These are phyloP conservation scores for Allantophomopsis lycopodina DNA, from an alignment of 2,329 filamentous ascomycete species.

Conservation along the genomic window DNA sequence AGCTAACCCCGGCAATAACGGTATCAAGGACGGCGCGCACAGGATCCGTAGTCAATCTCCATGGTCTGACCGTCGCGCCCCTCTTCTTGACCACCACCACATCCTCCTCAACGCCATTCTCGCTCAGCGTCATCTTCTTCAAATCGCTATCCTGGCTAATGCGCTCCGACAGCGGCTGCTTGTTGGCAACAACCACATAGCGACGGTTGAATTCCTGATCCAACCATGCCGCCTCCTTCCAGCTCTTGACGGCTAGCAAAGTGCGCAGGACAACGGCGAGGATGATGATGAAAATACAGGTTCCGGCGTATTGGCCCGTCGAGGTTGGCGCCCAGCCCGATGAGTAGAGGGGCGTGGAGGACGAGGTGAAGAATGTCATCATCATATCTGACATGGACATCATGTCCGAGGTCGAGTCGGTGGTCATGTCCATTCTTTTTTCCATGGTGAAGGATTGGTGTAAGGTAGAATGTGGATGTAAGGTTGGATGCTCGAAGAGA, in stretches of 20 bases:
- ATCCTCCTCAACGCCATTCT: conserved; percentile 69
- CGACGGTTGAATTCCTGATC: conserved; percentile 59
- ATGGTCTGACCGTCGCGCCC: conserved; percentile 44
- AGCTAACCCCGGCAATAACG: conserved; percentile 62
- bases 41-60: conserved; percentile 70
- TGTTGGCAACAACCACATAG: conserved; percentile 59
- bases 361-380: conserved; percentile 52
- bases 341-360: conserved; percentile 52
- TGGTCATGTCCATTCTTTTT: not conserved
- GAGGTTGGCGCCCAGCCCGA: conserved; percentile 58
- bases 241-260: conserved; percentile 59
- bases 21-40: conserved; percentile 59
- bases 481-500: no score
- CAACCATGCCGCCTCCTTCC: conserved; percentile 49
- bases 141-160: conserved; percentile 31
- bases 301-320: conserved; percentile 66
- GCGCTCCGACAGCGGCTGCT: conserved; percentile 23
- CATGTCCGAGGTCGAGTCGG: not conserved
- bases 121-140: conserved; percentile 53
- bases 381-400: conserved; percentile 22
- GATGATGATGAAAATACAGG: conserved; percentile 79
- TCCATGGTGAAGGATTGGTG: no score
- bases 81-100: conserved; percentile 58
- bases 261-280: conserved; percentile 58
- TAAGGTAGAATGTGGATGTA: no score